Base-by-base conservation (phyloP, 1,284 basidiomycete species). In the Gymnopus androsaceus region DNA sequence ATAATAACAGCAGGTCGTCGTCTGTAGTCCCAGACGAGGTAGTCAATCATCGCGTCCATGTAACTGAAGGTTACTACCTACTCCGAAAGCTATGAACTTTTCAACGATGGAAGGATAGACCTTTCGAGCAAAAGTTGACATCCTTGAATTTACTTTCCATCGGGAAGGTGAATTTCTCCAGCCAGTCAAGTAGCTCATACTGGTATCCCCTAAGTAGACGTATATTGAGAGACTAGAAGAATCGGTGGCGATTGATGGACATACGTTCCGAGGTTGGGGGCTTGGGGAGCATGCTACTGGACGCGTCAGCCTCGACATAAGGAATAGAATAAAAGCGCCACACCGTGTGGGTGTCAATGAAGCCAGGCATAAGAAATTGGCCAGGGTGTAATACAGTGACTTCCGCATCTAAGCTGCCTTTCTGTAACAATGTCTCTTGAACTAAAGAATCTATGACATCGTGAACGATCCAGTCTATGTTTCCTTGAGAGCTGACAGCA, bases 1-100 rank as follows among this genome's bases (percentile, higher is more conserved):
- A 69, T 94, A 98, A 72, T 97, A 97, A 70, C 93, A 96, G 62
- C 89, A 92, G 0, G 94, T 97, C 0, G 95, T 96, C 0, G 94
- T 97, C 92, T 94, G 21, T 49, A 5, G 61, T 12, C n/a, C n/a
- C n/a, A n/a, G n/a, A n/a, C n/a, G n/a, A 34, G 49, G 52, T 17
- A 46, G 25, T 25, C 5, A 44, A 34, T 34, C 8, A 42, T 6
- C 14, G 27, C 37, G 17, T 33, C 42, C 17, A 41, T 6, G 23
- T 12, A 33, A 38, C 51, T 45, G 37, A 38, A 6, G 34, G 9
- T 15, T 12, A 40, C 40, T 3, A 52, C 57, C 12, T 67, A 94
- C 92, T 46, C 94, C 94, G 38, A 73, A 81, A 61, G 90, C 81
- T 41, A 98, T 81, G 21, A 87, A 80, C 15, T 91, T 80, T 55